A percentile compares a stretch with the other conserved stretches of the same genome.
Evolutionary conservation across 176 grass and related monocot species (phyloP).

Genomic region (Guadua angustifolia): DNA sequence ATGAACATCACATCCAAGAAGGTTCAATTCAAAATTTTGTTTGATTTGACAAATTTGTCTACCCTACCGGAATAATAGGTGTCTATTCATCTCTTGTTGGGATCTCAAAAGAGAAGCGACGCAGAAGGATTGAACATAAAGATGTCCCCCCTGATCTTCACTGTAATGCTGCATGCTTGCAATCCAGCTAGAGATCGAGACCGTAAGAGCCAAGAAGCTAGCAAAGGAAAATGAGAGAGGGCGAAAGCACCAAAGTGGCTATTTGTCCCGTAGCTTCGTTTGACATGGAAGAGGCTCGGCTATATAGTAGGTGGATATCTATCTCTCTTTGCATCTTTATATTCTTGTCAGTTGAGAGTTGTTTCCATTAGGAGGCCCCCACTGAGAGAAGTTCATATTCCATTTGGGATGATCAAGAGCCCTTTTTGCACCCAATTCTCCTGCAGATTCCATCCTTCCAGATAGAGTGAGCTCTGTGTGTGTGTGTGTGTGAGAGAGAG

Average conservation of each 20-base stretch:
- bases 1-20: slow-evolving; percentile 43
- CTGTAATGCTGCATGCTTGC: slow-evolving; percentile 26
- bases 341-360: slow-evolving; percentile 51
- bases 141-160: slow-evolving; percentile 36
- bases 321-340: slow-evolving; percentile 47
- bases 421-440: slow-evolving; percentile 38
- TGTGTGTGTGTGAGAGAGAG: background rate
- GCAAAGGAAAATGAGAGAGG: background rate
- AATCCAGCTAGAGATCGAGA: slow-evolving; percentile 18
- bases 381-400: slow-evolving; percentile 40
- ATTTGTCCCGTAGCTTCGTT: slow-evolving; percentile 42
- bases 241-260: slow-evolving; percentile 41
- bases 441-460: slow-evolving; percentile 46
- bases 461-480: slow-evolving; percentile 27
- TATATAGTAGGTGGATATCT: slow-evolving; percentile 33
- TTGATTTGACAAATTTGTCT: slow-evolving; percentile 14
- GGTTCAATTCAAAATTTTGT: background rate
- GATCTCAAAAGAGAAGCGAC: slow-evolving; percentile 37
- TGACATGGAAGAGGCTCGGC: background rate
- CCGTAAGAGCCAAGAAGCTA: background rate
- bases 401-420: slow-evolving; percentile 44
- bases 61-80: slow-evolving; percentile 12
- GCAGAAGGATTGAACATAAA: slow-evolving; percentile 22
- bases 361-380: slow-evolving; percentile 45
- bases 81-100: slow-evolving; percentile 30